Conservation (phyloP, 179 eudicot species). For the Pouteria campechiana region DNA sequence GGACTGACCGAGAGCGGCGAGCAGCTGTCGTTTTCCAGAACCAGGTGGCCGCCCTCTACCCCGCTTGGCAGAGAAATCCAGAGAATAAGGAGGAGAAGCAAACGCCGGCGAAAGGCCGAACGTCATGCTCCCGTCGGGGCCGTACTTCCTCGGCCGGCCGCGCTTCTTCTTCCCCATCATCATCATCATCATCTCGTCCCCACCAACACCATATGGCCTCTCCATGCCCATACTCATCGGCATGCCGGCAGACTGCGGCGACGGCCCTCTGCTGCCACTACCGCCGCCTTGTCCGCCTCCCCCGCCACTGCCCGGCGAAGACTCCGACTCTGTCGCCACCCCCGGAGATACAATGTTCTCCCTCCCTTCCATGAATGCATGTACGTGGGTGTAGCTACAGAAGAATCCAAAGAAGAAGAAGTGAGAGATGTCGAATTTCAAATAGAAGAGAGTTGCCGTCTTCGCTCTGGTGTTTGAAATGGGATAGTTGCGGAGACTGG, state of each 20-base stretch:
- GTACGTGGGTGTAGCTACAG: too few species aligned
- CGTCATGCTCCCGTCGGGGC: conserved; percentile 44
- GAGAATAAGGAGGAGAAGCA: conserved; percentile 14
- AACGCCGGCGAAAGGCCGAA: conserved; percentile 28
- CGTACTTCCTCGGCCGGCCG: conserved; percentile 71
- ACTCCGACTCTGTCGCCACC: conserved; percentile 8
- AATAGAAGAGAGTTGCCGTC: too few species aligned
- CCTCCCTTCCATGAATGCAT: conserved; percentile 29
- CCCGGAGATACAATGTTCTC: conserved; percentile 16
- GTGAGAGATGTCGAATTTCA: too few species aligned
- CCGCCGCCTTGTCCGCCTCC: too few species aligned
- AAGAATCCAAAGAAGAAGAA: too few species aligned
- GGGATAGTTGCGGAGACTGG: too few species aligned
- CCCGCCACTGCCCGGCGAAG: conserved; percentile 6
- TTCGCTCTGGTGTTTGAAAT: too few species aligned
- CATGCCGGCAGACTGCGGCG: too few species aligned
- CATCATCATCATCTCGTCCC: conserved; percentile 5
- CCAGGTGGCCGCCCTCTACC: conserved; percentile 31
- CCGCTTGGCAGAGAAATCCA: conserved; percentile 16
- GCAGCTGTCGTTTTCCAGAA: conserved; percentile 29
- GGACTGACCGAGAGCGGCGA: conserved; percentile 39
- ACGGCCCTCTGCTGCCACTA: too few species aligned
- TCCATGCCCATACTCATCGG: conserved; percentile 8
- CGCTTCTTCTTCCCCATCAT: conserved; percentile 39
- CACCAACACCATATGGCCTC: background rate